Conservation (phyloP, 1,284 basidiomycete species). For the Uromyces viciae-fabae region DNA sequence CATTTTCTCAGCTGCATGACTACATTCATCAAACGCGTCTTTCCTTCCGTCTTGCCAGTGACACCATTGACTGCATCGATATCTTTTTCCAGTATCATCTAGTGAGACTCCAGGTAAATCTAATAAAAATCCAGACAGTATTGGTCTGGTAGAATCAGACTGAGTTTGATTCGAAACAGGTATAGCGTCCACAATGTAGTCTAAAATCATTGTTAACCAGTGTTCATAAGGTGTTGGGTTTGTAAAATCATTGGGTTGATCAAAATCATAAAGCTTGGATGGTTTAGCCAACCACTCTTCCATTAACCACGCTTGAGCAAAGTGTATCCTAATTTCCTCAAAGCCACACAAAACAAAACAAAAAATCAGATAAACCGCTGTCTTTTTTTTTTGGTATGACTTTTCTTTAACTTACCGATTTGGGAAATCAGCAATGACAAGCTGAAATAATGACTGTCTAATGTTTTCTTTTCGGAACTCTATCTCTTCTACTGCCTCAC, state of each 20-base stretch:
- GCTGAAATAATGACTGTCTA: constrained; percentile 73
- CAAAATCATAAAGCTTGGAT: constrained; percentile 64
- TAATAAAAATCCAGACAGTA: constrained; percentile 78
- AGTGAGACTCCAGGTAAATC: constrained; percentile 82
- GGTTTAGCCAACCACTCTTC: constrained; percentile 87
- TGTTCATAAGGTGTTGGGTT: constrained; percentile 48
- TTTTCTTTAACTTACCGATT: constrained; percentile 66
- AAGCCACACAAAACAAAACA: neutral
- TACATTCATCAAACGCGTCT: constrained; percentile 95
- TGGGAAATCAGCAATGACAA: constrained; percentile 81
- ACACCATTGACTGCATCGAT: constrained; percentile 95
- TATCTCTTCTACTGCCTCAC: constrained; percentile 33
- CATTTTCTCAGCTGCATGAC: constrained; percentile 80
- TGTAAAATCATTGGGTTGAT: neutral
- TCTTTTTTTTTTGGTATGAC: neutral
- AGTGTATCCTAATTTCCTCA: constrained; percentile 63
- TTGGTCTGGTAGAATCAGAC: constrained; percentile 58
- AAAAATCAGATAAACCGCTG: neutral
- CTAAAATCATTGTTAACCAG: constrained; percentile 49
- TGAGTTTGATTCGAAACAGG: neutral
- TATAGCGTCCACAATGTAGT: constrained; percentile 47
- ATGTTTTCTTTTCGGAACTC: constrained; percentile 65
- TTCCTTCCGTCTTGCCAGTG: constrained; percentile 96
- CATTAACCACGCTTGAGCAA: constrained; percentile 94
- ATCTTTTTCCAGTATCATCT: constrained; percentile 89